These are phyloP conservation scores for Alnus rubra DNA, from an alignment of 306 rosid genomes.

Conservation along the genomic window DNA sequence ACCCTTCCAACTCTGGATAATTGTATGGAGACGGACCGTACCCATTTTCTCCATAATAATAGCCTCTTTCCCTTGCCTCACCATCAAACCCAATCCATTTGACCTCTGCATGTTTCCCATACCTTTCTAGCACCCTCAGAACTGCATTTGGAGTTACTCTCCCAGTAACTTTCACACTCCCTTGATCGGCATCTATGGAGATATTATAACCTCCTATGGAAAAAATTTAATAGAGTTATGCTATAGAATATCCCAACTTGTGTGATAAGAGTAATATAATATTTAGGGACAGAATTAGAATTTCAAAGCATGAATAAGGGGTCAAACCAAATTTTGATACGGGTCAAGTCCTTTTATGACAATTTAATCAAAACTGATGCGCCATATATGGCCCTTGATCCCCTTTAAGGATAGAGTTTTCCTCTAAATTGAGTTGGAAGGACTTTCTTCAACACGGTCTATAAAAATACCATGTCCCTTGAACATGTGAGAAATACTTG, in stretches of 20 bases:
- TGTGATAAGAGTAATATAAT: too few species aligned
- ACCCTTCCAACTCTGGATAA: conserved; percentile 3
- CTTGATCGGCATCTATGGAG: conserved; percentile 36
- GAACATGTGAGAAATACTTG: too few species aligned
- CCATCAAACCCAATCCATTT: conserved; percentile 41
- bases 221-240: neutral
- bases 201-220: conserved; percentile 31
- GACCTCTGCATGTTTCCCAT: conserved; percentile 42
- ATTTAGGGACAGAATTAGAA: too few species aligned
- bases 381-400: too few species aligned
- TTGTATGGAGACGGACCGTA: conserved; percentile 1
- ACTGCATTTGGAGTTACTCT: conserved; percentile 41
- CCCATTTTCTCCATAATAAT: conserved; percentile 21
- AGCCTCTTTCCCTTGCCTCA: conserved; percentile 27
- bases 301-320: too few species aligned
- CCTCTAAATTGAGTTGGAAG: too few species aligned
- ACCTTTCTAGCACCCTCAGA: conserved; percentile 29
- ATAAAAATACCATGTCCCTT: too few species aligned
- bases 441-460: too few species aligned
- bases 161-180: conserved; percentile 36
- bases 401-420: too few species aligned
- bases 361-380: too few species aligned
- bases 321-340: too few species aligned
- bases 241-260: neutral
- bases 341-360: too few species aligned